Evolutionary conservation across 2,329 filamentous ascomycete species (phyloP).

Genomic region (Exophiala sp.): DNA sequence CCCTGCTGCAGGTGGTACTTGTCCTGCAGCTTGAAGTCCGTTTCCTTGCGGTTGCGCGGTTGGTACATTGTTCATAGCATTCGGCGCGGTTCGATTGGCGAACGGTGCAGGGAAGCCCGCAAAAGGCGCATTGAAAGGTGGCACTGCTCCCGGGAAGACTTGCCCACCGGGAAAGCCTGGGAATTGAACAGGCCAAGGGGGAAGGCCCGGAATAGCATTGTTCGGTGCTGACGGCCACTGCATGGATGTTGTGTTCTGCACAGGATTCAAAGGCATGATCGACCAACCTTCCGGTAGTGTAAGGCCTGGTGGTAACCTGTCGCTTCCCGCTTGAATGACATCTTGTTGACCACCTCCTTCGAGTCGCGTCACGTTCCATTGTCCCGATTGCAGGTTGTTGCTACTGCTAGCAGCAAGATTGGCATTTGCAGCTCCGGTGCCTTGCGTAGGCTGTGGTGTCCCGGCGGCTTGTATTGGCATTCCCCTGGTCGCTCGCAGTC

Average conservation of each 20-base stretch:
- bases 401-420: slow-evolving; percentile 4
- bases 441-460: background rate
- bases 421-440: background rate
- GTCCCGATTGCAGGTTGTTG: slow-evolving; percentile 11
- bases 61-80: background rate
- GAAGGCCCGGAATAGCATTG: too few species aligned
- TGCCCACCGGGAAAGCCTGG: too few species aligned
- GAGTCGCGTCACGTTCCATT: background rate
- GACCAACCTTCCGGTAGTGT: slow-evolving; percentile 53
- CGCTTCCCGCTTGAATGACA: slow-evolving; percentile 41
- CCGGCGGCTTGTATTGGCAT: slow-evolving; percentile 11
- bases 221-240: background rate
- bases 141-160: background rate
- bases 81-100: background rate
- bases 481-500: slow-evolving; percentile 52
- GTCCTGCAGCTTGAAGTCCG: background rate
- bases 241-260: slow-evolving; percentile 4
- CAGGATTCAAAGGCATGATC: slow-evolving; percentile 43
- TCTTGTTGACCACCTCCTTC: slow-evolving; percentile 27
- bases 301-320: slow-evolving; percentile 49
- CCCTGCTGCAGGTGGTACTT: background rate
- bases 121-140: background rate
- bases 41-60: background rate
- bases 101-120: background rate
- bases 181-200: too few species aligned